Evolutionary conservation across 768 basidiomycete species (phyloP), one percentile per base, ranked within the genome.

Genomic region (Amanita rubescens): DNA sequence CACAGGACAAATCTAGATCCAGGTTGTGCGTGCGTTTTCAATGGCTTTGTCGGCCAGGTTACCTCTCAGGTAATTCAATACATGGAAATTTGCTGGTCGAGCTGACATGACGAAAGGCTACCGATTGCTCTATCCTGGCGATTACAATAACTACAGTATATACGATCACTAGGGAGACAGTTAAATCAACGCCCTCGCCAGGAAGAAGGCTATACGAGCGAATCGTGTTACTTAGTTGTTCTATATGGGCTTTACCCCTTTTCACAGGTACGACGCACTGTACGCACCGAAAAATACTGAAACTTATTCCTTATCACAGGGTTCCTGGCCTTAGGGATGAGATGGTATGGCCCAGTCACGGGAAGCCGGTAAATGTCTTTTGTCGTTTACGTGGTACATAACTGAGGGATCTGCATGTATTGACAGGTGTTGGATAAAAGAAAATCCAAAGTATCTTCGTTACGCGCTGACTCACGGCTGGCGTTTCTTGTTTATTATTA

Each of bases 401-500:
- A 34, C 27, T 52, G 12, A 24, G 42, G 27, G 9, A 10, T 14
- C 10, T 14, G 20, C 24, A 45, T n/a, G n/a, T n/a, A n/a, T 20
- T 22, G 15, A 39, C 42, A 57, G 56, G 56, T 57, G 57, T 25
- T 57, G 57, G 57, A 48, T 57, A 19, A 43, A 45, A 12, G 41
- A 42, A 5, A 51, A 57, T 3, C 57, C 57, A 17, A 12, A 32
- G 22, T 57, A 55, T 38, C 33, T 57, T 27, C 54, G 57, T 17
- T 57, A 57, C 39, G 54, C 55, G 3, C 41, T 57, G 9, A 57
- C 57, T 12, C 57, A 57, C 32, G 54, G 52, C 5, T 57, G 57
- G 57, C 49, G 57, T 15, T 57, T 43, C 37, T 44, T 57, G n/a
- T 57, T 57, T 38, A 55, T 57, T 27, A 24, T 51, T 24, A 39